Evolutionary conservation across 257 asterid genomes (phyloP), one percentile per base, ranked within the genome.

Genomic region (Linderniella brevidens): DNA sequence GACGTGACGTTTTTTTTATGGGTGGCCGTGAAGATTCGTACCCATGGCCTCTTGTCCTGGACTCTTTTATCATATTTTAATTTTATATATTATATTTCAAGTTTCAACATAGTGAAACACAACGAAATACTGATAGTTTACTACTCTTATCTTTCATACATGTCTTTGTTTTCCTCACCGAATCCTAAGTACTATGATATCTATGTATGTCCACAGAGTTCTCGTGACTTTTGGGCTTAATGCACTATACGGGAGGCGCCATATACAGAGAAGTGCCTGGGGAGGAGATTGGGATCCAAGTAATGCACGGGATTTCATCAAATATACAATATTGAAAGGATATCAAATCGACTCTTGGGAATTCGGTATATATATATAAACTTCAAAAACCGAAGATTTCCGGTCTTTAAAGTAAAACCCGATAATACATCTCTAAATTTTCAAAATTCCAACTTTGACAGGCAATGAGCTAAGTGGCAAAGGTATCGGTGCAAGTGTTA

Each of bases 401-500:
- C 25, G 51, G 15, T 62, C 41, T 41, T 47, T 41, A 16, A 50
- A 17, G 35, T 19, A 17, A 51, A 35, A 48, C 50, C 32, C 32
- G n/a, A n/a, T n/a, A n/a, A n/a, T n/a, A n/a, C n/a, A 25, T 25
- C 32, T 25, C 32, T 53, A 38, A 48, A 42, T 36, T 71, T 50
- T 17, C 14, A 17, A 13, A 19, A 48, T 1, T 45, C 9, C 55
- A 41, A 38, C 48, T 37, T 47, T 47, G 57, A 62, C 59, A 88
- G 98, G 98, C 57, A 90, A 90, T 48, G 99, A 90, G 70, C 67
- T 90, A 69, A 52, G 82, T 50, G 99, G 99, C 36, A 71, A 57
- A 32, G 99, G 99, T 39, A 13, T 85, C 11, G 88, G 92, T 12
- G 99, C 99, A 20, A 73, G 88, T 37, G 94, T 90, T 38, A 59